phyloP scores from a whole-genome alignment of 768 basidiomycete genomes.

The Hemileccinum rubropunctum region DNA sequence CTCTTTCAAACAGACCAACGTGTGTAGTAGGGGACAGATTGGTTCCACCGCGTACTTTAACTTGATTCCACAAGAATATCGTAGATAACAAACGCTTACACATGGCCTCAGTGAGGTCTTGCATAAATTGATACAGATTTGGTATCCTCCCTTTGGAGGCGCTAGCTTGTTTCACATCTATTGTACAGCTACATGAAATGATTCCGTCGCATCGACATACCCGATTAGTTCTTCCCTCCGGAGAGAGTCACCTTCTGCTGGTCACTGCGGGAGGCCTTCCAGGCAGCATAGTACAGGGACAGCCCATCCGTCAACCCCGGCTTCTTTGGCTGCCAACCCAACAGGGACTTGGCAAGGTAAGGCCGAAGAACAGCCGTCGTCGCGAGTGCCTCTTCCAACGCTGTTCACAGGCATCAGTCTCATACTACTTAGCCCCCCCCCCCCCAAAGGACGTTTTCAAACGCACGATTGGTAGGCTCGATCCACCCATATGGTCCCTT shows the following conservation, averaged over 20 bases:
- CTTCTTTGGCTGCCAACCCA: conserved; percentile 33
- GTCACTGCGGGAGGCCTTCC: conserved; percentile 16
- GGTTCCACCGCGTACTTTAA: too few species aligned
- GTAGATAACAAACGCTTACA: too few species aligned
- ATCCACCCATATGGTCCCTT: conserved; percentile 22
- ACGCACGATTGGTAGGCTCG: conserved; percentile 25
- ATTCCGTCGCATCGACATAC: background rate
- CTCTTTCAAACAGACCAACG: too few species aligned
- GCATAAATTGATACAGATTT: too few species aligned
- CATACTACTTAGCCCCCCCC: too few species aligned
- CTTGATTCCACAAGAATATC: too few species aligned
- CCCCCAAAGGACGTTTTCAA: background rate
- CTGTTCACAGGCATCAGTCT: conserved; percentile 3
- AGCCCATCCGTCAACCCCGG: conserved; percentile 34
- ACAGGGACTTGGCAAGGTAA: conserved; percentile 28
- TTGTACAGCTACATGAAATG: background rate
- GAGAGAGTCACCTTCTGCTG: conserved; percentile 9
- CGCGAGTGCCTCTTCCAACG: conserved; percentile 23
- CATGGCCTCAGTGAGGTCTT: too few species aligned
- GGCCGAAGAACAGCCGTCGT: conserved; percentile 19
- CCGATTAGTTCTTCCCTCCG: background rate
- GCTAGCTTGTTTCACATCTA: background rate
- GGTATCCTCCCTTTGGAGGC: background rate
- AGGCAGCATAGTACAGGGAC: conserved; percentile 26
- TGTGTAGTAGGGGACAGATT: too few species aligned